A percentile compares a stretch with the other conserved stretches of the same genome.
phyloP scores from a whole-genome alignment of 2,329 filamentous ascomycete genomes.

The Fusarium mangiferae region DNA sequence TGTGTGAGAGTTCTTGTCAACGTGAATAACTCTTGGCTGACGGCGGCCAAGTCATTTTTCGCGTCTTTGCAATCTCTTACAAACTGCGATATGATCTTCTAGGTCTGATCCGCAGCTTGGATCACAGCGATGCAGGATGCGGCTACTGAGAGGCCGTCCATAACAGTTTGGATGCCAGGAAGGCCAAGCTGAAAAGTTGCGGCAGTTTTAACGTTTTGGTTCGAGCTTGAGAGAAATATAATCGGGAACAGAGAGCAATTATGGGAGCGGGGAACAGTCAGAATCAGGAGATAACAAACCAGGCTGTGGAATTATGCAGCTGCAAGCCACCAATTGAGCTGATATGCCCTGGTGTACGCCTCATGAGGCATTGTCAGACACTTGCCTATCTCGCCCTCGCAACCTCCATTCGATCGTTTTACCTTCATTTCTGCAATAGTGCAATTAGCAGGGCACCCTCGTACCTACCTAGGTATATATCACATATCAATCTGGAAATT shows the following conservation, averaged over 20 bases:
- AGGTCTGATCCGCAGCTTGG: not conserved
- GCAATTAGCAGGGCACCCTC: not conserved
- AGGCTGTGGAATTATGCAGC: not conserved
- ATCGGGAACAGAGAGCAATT: not conserved
- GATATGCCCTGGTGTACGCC: not conserved
- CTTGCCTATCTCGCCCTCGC: not conserved
- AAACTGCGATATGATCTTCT: not conserved
- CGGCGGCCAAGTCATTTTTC: not conserved
- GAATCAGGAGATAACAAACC: not conserved
- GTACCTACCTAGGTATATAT: too few relatives aligned
- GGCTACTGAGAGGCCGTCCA: conserved; percentile 8
- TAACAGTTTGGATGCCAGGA: not conserved
- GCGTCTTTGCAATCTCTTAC: not conserved
- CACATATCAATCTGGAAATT: not conserved
- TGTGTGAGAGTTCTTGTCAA: not conserved
- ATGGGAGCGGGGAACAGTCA: not conserved
- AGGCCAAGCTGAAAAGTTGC: too few relatives aligned
- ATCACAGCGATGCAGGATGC: conserved; percentile 8
- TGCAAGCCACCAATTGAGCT: not conserved
- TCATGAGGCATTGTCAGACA: not conserved
- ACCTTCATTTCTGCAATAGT: too few relatives aligned
- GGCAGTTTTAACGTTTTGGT: not conserved
- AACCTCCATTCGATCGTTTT: not conserved
- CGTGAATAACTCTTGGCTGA: not conserved
- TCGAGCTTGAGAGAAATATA: too few relatives aligned